Conservation (phyloP, 495 filamentous ascomycete genomes). For the Tuber brumale region DNA sequence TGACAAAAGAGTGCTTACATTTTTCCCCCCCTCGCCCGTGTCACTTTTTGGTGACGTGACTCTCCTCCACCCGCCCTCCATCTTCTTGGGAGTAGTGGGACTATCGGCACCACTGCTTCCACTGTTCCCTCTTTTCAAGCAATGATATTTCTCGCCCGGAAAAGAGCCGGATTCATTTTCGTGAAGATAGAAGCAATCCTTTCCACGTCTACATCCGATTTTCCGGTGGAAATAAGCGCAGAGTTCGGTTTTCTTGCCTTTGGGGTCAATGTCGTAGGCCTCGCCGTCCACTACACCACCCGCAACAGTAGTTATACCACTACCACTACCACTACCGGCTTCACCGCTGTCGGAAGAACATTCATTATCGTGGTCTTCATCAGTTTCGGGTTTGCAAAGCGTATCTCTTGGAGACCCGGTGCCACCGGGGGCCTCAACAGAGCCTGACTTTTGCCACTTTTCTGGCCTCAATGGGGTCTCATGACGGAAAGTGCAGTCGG, state of each 20-base stretch:
- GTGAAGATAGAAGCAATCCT: constrained; percentile 27
- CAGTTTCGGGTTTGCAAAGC: not conserved
- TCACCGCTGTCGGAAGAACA: not conserved
- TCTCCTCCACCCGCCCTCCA: constrained; percentile 26
- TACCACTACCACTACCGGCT: not conserved
- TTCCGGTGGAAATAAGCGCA: constrained; percentile 34
- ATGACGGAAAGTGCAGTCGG: constrained; percentile 16
- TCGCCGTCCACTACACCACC: not conserved
- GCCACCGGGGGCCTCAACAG: not conserved
- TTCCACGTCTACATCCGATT: constrained; percentile 35
- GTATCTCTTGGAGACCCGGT: not conserved
- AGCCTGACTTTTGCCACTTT: not conserved
- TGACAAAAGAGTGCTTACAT: constrained; percentile 3
- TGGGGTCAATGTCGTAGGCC: not conserved
- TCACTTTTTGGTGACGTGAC: constrained; percentile 15
- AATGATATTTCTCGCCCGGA: constrained; percentile 15
- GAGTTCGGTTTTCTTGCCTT: constrained; percentile 12
- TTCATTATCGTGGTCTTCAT: not conserved
- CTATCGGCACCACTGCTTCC: not conserved
- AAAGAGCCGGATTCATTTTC: constrained; percentile 18
- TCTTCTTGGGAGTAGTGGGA: constrained; percentile 14
- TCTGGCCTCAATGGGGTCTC: constrained; percentile 4
- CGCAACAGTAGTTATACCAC: not conserved
- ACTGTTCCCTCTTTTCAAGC: constrained; percentile 12
- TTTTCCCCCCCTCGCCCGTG: not conserved